A percentile compares a stretch with the other conserved stretches of the same genome.
phyloP scores from a whole-genome alignment of 73 alveolate species.

The Stentor roeselii region DNA sequence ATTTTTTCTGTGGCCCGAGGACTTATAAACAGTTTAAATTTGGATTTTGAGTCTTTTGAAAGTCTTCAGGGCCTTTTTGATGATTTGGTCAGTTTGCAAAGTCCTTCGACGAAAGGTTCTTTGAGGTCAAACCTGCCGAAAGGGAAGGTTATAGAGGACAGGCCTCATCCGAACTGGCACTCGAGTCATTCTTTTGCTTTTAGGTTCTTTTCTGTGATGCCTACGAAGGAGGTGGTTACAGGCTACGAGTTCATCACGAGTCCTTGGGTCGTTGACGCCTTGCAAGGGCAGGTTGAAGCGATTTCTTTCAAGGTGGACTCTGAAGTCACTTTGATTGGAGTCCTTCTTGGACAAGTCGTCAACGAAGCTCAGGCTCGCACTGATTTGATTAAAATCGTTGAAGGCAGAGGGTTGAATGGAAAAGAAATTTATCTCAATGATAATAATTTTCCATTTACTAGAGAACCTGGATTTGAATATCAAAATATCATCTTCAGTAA shows the following conservation, averaged over 20 bases:
- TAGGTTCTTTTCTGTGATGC: not conserved
- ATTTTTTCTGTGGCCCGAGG: no score
- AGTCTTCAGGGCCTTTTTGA: no score
- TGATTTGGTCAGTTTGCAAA: no score
- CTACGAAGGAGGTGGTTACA: not conserved
- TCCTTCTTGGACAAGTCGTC: not conserved
- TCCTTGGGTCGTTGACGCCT: not conserved
- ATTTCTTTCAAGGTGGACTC: not conserved
- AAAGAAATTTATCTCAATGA: no score
- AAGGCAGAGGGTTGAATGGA: not conserved
- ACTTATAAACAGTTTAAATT: no score
- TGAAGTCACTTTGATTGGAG: not conserved
- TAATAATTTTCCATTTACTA: no score
- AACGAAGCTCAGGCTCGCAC: not conserved
- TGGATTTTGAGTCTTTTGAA: no score
- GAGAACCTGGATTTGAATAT: no score
- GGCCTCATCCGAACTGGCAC: no score
- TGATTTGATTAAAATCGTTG: not conserved
- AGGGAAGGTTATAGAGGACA: not conserved
- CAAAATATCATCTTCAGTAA: not conserved
- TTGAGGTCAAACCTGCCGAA: not conserved
- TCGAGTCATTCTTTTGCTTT: not conserved
- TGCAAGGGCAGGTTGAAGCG: slow-evolving; percentile 4
- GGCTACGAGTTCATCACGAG: not conserved
- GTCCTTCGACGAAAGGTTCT: not conserved